Conservation (phyloP, 169 alveolate species). For the Plasmodium sp. region DNA sequence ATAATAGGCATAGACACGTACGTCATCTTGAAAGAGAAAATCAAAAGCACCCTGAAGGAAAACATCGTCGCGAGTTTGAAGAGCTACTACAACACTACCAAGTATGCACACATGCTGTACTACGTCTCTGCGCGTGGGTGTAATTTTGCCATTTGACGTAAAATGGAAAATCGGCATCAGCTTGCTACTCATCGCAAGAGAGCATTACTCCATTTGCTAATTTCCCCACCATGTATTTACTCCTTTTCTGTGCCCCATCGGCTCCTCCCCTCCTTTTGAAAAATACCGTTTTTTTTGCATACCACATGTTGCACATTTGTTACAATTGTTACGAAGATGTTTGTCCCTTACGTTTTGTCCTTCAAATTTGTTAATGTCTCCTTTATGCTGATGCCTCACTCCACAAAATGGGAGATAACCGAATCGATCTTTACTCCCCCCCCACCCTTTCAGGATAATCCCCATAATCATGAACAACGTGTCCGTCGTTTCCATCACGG, state of each 20-base stretch:
- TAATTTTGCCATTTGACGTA: background rate
- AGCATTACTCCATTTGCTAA: background rate
- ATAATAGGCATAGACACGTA: conserved; percentile 71
- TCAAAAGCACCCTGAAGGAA: conserved; percentile 57
- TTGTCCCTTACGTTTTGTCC: background rate
- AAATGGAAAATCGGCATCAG: background rate
- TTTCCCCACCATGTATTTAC: background rate
- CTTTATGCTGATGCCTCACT: background rate
- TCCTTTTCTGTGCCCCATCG: background rate
- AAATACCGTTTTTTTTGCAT: background rate
- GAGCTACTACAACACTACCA: conserved; percentile 44
- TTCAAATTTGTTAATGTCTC: background rate
- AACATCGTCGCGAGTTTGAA: conserved; percentile 39
- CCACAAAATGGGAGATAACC: background rate
- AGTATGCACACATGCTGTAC: background rate
- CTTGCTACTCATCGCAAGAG: background rate
- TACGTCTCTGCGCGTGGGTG: background rate
- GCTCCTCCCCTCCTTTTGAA: background rate
- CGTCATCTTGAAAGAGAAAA: conserved; percentile 50
- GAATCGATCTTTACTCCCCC: background rate
- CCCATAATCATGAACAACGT: conserved; percentile 34
- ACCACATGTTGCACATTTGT: background rate
- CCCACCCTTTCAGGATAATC: conserved; percentile 17
- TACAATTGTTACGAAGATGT: background rate
- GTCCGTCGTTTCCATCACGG: conserved; percentile 42